Conservation (phyloP, 306 rosid species). For the Herpetospermum pedunculosum region DNA sequence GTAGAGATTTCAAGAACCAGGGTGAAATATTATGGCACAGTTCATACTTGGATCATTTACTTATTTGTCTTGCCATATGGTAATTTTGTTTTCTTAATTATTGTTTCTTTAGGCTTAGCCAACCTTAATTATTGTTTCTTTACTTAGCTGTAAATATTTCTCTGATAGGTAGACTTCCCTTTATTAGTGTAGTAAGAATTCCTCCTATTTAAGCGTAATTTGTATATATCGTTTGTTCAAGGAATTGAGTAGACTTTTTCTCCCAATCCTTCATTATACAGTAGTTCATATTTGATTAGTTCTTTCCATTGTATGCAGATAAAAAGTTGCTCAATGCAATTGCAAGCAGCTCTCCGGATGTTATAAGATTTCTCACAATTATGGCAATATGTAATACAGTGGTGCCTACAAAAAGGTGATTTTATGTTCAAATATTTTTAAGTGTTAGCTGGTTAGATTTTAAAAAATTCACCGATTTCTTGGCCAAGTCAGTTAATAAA, state of each 20-base stretch:
- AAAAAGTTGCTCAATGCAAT: slow-evolving; percentile 59
- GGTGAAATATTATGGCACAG: background rate
- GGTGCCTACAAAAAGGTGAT: slow-evolving; percentile 66
- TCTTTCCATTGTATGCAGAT: slow-evolving; percentile 40
- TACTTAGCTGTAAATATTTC: background rate
- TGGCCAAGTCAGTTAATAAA: background rate
- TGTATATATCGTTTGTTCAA: background rate
- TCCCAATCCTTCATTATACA: background rate
- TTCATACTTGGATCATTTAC: background rate
- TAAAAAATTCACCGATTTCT: background rate
- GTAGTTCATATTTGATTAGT: slow-evolving; percentile 20
- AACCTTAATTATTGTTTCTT: background rate
- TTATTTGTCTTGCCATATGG: background rate
- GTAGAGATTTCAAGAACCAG: background rate
- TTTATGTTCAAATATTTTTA: background rate
- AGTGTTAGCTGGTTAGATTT: slow-evolving; percentile 8
- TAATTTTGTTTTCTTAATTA: background rate
- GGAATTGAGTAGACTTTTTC: background rate
- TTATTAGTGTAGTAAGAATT: background rate
- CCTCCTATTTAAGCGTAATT: background rate
- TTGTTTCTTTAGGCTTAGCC: background rate
- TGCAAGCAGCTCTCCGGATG: slow-evolving; percentile 63
- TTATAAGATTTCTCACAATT: slow-evolving; percentile 58
- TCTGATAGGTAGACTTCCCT: background rate
- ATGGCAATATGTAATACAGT: slow-evolving; percentile 98